Percentiles rank a stretch among this genome's conserved stretches.
Evolutionary conservation across 805 yeast genomes (phyloP).

Genomic region (Wickerhamiella australiensis): DNA sequence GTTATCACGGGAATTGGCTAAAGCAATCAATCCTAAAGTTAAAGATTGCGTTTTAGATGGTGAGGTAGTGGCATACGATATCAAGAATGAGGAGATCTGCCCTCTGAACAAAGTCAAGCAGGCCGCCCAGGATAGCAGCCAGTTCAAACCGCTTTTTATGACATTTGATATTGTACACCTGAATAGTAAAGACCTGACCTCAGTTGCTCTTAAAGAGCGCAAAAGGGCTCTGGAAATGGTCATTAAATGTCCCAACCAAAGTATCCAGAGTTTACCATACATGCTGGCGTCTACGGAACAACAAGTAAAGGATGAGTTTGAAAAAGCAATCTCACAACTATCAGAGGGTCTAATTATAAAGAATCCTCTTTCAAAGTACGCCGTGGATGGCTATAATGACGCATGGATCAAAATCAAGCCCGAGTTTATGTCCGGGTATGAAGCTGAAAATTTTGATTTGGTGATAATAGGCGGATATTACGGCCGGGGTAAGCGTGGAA

Average conservation of each 20-base stretch:
- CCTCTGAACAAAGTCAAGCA: constrained; percentile 76
- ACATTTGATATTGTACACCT: constrained; percentile 63
- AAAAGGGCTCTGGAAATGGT: constrained; percentile 39
- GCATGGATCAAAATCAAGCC: constrained; percentile 90
- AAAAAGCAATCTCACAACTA: constrained; percentile 42
- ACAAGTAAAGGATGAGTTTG: constrained; percentile 47
- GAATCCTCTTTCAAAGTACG: constrained; percentile 45
- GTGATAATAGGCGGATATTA: constrained; percentile 66
- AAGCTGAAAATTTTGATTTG: constrained; percentile 77
- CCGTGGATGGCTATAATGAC: constrained; percentile 46
- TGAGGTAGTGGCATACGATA: constrained; percentile 86
- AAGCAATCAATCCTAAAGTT: constrained; percentile 26
- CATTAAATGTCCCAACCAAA: constrained; percentile 29
- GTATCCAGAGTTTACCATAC: constrained; percentile 25
- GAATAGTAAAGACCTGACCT: constrained; percentile 53
- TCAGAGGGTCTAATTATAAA: constrained; percentile 81
- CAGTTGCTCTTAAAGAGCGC: constrained; percentile 43
- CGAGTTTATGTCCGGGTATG: constrained; percentile 62
- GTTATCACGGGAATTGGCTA: constrained; percentile 39
- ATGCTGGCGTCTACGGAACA: constrained; percentile 33
- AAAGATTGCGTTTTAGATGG: constrained; percentile 57
- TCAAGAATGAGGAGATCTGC: constrained; percentile 36
- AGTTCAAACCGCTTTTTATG: constrained; percentile 28
- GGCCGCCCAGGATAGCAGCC: constrained; percentile 40
- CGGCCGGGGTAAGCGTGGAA: constrained; percentile 43